Base-by-base conservation (phyloP, 805 yeast genomes). In the Nakazawaea laoshanensis region DNA sequence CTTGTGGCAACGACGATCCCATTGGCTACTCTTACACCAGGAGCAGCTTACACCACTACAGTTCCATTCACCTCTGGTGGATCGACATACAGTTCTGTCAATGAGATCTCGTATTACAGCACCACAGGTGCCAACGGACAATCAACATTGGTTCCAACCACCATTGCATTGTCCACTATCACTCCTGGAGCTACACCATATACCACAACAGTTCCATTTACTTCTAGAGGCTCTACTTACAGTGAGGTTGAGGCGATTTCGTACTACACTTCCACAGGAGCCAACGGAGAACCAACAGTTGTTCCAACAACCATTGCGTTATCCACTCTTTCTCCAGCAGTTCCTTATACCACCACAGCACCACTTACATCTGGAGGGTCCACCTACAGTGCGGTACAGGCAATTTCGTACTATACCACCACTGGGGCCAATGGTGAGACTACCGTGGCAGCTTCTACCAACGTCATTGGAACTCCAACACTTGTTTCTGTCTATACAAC, bases 261-360 rank as follows among this genome's bases (percentile, higher is more conserved):
- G 7, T 32, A 10, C 35, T 32, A 32, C 35, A 32, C 35, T n/a
- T 25, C 35, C 8, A 18, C 35, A 3, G 25, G 19, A 19, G 19
- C 35, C 6, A 20, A 32, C 8, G 35, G 35, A 19, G 8, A 12
- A 3, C n/a, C 30, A 12, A 32, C 35, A 2, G 30, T 19, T 8
- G 35, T 26, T 25, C 15, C 25, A 4, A 32, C 35, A 5, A 32
- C 35, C 14, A 32, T 15, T 19, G 24, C 27, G 9, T 4, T 32
- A 5, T 25, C 30, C 9, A 30, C 28, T 12, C 9, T 19, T 7
- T 22, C 20, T 20, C 7, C 19, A 11, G 18, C 20, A 19, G 14
- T 24, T 7, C 23, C 30, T 14, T 22, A 8, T 20, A 29, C 32
- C 11, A 29, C 32, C 7, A 29, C 32, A 3, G 17, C 7, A 9